Evolutionary conservation across 352 stramenopile genomes (phyloP).

Genomic region (Phytophthora palmivora): DNA sequence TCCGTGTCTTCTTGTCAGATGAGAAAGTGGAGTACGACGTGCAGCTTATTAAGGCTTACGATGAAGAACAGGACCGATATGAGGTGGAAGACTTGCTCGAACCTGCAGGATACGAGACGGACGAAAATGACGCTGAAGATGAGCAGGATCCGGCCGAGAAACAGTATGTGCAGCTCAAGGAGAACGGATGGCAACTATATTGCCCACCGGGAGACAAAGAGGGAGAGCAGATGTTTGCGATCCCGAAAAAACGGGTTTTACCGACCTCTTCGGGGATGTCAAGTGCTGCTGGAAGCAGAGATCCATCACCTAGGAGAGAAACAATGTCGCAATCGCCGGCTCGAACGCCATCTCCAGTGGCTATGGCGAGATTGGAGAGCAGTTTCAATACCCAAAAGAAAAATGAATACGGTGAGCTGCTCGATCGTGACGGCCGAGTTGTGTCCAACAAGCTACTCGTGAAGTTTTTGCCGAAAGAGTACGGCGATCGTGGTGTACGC

Average conservation of each 20-base stretch:
- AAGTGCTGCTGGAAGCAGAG: slow-evolving; percentile 35
- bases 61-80: slow-evolving; percentile 53
- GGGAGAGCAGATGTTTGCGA: slow-evolving; percentile 74
- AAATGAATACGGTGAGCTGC: slow-evolving; percentile 44
- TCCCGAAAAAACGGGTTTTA: slow-evolving; percentile 67
- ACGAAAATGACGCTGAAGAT: slow-evolving; percentile 52
- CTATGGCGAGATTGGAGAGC: slow-evolving; percentile 22
- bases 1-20: slow-evolving; percentile 72
- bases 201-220: slow-evolving; percentile 65
- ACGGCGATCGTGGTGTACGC: slow-evolving; percentile 47
- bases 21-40: slow-evolving; percentile 70
- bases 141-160: slow-evolving; percentile 37
- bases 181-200: slow-evolving; percentile 79
- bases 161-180: slow-evolving; percentile 45
- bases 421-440: slow-evolving; percentile 56
- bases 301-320: slow-evolving; percentile 49
- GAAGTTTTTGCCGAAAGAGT: slow-evolving; percentile 68
- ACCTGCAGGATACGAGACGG: slow-evolving; percentile 36
- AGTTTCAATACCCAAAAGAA: slow-evolving; percentile 28
- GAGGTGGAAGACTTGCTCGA: slow-evolving; percentile 56
- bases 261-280: slow-evolving; percentile 21
- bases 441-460: slow-evolving; percentile 74
- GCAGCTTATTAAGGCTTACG: slow-evolving; percentile 54
- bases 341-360: slow-evolving; percentile 19
- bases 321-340: slow-evolving; percentile 26